Percentiles rank a stretch among this genome's conserved stretches.
phyloP scores from a whole-genome alignment of 1,284 basidiomycete species.

The Cutaneotrichosporon cavernicola region DNA sequence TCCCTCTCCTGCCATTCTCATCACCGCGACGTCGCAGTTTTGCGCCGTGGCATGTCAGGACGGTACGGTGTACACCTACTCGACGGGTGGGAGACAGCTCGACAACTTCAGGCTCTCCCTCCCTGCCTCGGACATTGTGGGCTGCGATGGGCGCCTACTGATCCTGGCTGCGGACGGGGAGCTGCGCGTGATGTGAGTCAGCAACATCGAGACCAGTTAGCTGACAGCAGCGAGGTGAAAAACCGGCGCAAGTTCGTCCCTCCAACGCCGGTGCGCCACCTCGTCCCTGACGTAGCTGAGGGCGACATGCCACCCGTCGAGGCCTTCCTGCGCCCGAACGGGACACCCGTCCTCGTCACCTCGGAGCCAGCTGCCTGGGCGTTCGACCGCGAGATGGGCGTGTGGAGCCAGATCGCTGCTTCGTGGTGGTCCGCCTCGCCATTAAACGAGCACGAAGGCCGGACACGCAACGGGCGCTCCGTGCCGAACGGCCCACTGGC shows the following conservation, averaged over 20 bases:
- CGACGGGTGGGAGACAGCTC: constrained; percentile 72
- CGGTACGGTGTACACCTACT: constrained; percentile 73
- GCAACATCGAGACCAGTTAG: not conserved
- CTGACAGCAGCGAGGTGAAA: constrained; percentile 65
- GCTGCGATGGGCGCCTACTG: constrained; percentile 64
- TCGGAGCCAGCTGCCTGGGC: constrained; percentile 72
- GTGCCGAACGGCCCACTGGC: constrained; percentile 23
- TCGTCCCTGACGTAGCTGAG: not conserved
- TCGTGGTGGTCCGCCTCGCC: constrained; percentile 64
- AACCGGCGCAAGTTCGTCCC: constrained; percentile 50
- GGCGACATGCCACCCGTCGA: constrained; percentile 29
- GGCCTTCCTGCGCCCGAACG: constrained; percentile 69
- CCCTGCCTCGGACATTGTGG: constrained; percentile 67
- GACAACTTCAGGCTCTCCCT: constrained; percentile 64
- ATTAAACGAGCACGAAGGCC: constrained; percentile 16
- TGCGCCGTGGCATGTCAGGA: constrained; percentile 75
- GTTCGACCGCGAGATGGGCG: constrained; percentile 65
- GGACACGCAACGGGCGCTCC: constrained; percentile 14
- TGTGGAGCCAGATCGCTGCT: constrained; percentile 73
- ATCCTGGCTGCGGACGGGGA: constrained; percentile 69
- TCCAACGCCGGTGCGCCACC: not conserved
- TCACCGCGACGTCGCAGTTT: constrained; percentile 66
- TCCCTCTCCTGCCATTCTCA: constrained; percentile 64
- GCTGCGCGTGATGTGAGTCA: constrained; percentile 69
- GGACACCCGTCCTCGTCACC: constrained; percentile 70